Evolutionary conservation across 371 early-diverging fungal species (phyloP).

Genomic region (Saksenaea vasiformis): DNA sequence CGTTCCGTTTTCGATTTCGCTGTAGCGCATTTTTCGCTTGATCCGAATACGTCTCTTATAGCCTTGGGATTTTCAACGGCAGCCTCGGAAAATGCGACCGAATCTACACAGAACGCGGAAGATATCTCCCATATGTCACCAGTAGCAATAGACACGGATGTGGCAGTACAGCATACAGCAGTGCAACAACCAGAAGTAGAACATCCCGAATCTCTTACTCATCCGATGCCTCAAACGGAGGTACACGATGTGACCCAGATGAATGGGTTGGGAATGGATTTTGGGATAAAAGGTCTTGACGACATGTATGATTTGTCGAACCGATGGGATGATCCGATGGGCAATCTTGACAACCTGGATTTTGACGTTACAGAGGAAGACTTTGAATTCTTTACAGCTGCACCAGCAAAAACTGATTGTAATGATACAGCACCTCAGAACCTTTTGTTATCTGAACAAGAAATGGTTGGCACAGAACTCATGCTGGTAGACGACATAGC

Average conservation of each 20-base stretch:
- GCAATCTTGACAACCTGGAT: slow-evolving; percentile 43
- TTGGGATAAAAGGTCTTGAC: not conserved
- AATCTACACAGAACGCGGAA: not conserved
- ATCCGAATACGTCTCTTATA: not conserved
- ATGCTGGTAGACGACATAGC: not conserved
- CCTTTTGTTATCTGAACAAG: not conserved
- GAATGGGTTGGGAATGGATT: not conserved
- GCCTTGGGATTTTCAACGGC: not conserved
- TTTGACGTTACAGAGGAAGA: slow-evolving; percentile 52
- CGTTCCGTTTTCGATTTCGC: not conserved
- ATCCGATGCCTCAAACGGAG: not conserved
- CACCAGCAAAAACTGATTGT: not conserved
- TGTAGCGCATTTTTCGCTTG: not conserved
- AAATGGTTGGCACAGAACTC: not conserved
- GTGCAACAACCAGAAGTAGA: not conserved
- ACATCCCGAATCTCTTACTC: too few relatives aligned
- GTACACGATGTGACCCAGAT: not conserved
- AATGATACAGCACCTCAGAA: not conserved
- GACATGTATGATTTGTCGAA: not conserved
- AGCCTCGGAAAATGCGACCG: not conserved
- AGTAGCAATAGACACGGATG: not conserved
- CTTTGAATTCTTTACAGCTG: slow-evolving; percentile 39
- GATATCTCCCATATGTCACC: not conserved
- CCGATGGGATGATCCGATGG: slow-evolving; percentile 28
- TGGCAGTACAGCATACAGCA: not conserved